Evolutionary conservation across 345 rosid genomes (phyloP), one percentile per base, ranked within the genome.

Genomic region (Salix arbutifolia): DNA sequence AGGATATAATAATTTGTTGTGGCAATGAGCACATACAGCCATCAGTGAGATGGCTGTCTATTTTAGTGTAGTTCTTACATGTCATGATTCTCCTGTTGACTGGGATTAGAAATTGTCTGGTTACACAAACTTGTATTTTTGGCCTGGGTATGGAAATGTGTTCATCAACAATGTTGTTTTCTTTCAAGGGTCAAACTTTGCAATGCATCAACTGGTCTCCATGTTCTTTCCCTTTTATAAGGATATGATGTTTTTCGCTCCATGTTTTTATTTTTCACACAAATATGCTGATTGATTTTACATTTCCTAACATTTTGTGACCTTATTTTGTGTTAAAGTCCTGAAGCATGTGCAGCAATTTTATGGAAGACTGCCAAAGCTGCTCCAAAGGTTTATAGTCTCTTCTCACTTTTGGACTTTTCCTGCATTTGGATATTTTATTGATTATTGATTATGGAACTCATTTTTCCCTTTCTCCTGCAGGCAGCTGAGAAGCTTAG

Each of bases 311-410:
- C n/a, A 44, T 61, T 44, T 61, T 60, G 61, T 75, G 16, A 50
- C 3, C 13, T 4, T 46, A 44, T 65, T 67, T 21, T 77, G 65
- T 80, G 85, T 67, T 78, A 65, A 81, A 95, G 99, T 83, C 99
- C 99, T 14, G 99, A 95, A 89, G 97, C 99, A 23, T 91, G 97
- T 85, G 99, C 97, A 50, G 96, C 99, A 56, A 95, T 95, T 77
- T 83, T 95, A 85, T 95, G 97, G 97, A 91, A 93, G 88, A 89
- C 76, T 78, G 91, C 97, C 71, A 93, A 90, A 86, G 97, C 97
- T 84, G 78, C 99, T 66, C 97, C 99, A 76, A 89, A 88, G 99
- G 97, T 94, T 58, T 78, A 68, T 76, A 26, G 77, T 37, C 42
- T 74, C 4, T 67, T 75, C 64, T 73, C 37, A 38, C 42, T 77